Evolutionary conservation across 2,329 filamentous ascomycete genomes (phyloP).

Genomic region (Plectosphaerella cucumerina): DNA sequence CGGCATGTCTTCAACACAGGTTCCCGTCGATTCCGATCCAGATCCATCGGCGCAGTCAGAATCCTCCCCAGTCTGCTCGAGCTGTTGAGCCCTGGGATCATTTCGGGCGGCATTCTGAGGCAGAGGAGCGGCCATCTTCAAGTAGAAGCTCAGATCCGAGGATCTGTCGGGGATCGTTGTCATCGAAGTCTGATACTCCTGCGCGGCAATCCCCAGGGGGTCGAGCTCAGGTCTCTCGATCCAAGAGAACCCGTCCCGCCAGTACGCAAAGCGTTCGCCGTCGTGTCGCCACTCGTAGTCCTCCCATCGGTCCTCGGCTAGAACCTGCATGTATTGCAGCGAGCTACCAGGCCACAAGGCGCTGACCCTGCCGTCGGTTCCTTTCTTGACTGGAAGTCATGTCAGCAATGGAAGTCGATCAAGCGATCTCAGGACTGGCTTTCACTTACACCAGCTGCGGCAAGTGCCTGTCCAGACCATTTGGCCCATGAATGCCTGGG

Average conservation of each 20-base stretch:
- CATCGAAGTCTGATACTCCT: constrained; percentile 3
- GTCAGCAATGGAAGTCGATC: no score
- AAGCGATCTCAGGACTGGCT: not conserved
- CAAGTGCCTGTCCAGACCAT: constrained; percentile 15
- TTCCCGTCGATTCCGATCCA: no score
- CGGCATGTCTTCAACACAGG: no score
- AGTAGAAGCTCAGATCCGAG: constrained; percentile 10
- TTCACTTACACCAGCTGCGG: not conserved
- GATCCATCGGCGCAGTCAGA: no score
- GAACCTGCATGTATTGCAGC: constrained; percentile 40
- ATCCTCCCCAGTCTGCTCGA: no score
- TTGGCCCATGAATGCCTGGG: constrained; percentile 33
- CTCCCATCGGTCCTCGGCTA: constrained; percentile 22
- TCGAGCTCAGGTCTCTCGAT: constrained; percentile 15
- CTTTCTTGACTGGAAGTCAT: constrained; percentile 9
- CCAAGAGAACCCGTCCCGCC: constrained; percentile 16
- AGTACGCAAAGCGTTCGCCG: constrained; percentile 15
- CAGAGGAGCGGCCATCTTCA: no score
- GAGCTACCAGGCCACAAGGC: constrained; percentile 38
- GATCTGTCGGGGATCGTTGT: constrained; percentile 4
- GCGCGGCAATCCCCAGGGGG: constrained; percentile 11
- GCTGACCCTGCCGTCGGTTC: constrained; percentile 29
- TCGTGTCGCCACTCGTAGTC: constrained; percentile 18
- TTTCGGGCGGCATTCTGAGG: no score
- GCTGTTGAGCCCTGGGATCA: no score